These are phyloP conservation scores for Oenanthe sinensis DNA, from an alignment of 129 eudicot species.

Conservation along the genomic window DNA sequence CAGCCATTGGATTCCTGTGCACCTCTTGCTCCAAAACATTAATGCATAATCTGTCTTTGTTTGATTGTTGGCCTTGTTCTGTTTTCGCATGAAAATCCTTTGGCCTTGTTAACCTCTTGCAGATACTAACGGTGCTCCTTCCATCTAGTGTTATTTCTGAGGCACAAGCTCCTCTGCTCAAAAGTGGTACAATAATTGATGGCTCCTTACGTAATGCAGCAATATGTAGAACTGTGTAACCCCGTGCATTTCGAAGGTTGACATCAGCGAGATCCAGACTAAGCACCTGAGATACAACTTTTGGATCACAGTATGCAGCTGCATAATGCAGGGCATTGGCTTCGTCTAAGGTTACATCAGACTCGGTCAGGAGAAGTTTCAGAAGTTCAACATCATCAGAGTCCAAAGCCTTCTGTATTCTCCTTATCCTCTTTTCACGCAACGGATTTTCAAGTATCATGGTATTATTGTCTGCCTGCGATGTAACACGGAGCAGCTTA, in stretches of 20 bases:
- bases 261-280: conserved; percentile 45
- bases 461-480: conserved; percentile 4
- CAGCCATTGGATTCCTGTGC: conserved; percentile 43
- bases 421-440: conserved; percentile 37
- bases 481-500: conserved; percentile 30
- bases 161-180: conserved; percentile 37
- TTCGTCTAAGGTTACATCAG: conserved; percentile 50
- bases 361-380: conserved; percentile 50
- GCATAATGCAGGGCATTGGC: conserved; percentile 70
- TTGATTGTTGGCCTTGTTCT: conserved; percentile 50
- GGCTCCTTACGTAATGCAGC: conserved; percentile 77
- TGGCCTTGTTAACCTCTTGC: conserved; percentile 51
- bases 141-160: conserved; percentile 49
- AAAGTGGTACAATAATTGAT: conserved; percentile 45
- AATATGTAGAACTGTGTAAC: conserved; percentile 66
- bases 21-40: conserved; percentile 70
- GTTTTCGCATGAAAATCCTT: conserved; percentile 47
- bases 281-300: conserved; percentile 54
- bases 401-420: conserved; percentile 65
- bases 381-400: conserved; percentile 70
- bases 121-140: conserved; percentile 47
- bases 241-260: conserved; percentile 51
- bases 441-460: conserved; percentile 15
- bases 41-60: conserved; percentile 63
- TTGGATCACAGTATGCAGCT: conserved; percentile 63